These are phyloP conservation scores for Thelonectria discophora DNA, from an alignment of 2,329 filamentous ascomycete genomes.

Conservation along the genomic window DNA sequence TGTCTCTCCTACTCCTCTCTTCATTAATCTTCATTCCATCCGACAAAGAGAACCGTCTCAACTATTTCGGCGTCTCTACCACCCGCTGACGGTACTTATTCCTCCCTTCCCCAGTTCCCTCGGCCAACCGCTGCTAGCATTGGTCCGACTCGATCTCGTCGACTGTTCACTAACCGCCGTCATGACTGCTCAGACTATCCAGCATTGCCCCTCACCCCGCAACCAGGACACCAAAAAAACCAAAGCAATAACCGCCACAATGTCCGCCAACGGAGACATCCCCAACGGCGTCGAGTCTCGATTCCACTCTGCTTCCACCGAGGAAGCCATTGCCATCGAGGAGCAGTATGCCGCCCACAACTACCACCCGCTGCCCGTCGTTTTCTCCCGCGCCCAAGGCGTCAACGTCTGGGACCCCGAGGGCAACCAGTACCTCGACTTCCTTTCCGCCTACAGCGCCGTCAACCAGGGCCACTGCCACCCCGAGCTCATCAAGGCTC, in stretches of 20 bases:
- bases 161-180: conserved; percentile 1
- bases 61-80: conserved; percentile 15
- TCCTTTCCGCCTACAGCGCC: conserved; percentile 96
- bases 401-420: conserved; percentile 97
- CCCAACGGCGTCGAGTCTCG: conserved; percentile 47
- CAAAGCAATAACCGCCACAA: conserved; percentile 44
- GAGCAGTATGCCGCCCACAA: conserved; percentile 93
- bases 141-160: too few relatives aligned
- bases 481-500: conserved; percentile 89
- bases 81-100: background rate
- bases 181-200: background rate
- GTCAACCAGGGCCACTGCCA: conserved; percentile 99
- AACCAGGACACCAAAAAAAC: conserved; percentile 2
- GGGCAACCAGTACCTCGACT: conserved; percentile 94
- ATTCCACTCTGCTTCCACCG: conserved; percentile 81
- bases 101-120: background rate
- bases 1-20: conserved; percentile 7
- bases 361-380: conserved; percentile 96
- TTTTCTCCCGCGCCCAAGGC: conserved; percentile 86
- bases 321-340: conserved; percentile 82
- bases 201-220: conserved; percentile 13
- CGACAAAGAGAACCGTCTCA: conserved; percentile 14
- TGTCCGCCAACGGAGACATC: conserved; percentile 68
- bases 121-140: too few relatives aligned
- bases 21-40: conserved; percentile 15